These are phyloP conservation scores for Cercospora sojina DNA, from an alignment of 2,329 filamentous ascomycete species.

Conservation along the genomic window DNA sequence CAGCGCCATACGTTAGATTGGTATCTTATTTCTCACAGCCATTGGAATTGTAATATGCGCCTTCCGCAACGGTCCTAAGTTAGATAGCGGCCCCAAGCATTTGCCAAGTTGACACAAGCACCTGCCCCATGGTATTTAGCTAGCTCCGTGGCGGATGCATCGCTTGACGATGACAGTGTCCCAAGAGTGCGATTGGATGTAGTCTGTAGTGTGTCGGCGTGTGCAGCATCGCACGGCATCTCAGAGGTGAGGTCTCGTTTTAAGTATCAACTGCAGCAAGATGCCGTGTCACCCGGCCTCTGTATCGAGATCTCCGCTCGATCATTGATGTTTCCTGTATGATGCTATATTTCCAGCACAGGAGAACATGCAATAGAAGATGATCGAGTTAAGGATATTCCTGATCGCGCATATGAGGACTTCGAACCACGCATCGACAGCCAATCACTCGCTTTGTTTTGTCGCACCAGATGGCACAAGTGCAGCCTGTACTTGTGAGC, in stretches of 20 bases:
- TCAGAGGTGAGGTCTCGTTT: not conserved
- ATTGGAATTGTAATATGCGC: not conserved
- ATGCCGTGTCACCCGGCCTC: not conserved
- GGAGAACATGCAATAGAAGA: not conserved
- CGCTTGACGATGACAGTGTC: not conserved
- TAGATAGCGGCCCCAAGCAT: not conserved
- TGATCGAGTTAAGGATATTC: not conserved
- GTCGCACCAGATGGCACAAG: not conserved
- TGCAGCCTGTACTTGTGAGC: not conserved
- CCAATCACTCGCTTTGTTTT: not conserved
- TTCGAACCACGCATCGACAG: not conserved
- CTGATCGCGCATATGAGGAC: not conserved
- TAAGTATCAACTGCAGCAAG: not conserved
- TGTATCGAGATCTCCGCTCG: not conserved
- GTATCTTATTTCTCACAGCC: not conserved
- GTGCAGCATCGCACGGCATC: not conserved
- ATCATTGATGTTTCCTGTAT: not conserved
- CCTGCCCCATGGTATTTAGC: not conserved
- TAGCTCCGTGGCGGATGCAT: not conserved
- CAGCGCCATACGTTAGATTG: no score
- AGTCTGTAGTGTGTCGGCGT: not conserved
- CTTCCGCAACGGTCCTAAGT: not conserved
- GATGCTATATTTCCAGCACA: not conserved
- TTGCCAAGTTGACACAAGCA: constrained; percentile 5
- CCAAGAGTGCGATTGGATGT: not conserved